phyloP scores from a whole-genome alignment of 2,329 filamentous ascomycete genomes.

The Fusarium pseudocircinatum region DNA sequence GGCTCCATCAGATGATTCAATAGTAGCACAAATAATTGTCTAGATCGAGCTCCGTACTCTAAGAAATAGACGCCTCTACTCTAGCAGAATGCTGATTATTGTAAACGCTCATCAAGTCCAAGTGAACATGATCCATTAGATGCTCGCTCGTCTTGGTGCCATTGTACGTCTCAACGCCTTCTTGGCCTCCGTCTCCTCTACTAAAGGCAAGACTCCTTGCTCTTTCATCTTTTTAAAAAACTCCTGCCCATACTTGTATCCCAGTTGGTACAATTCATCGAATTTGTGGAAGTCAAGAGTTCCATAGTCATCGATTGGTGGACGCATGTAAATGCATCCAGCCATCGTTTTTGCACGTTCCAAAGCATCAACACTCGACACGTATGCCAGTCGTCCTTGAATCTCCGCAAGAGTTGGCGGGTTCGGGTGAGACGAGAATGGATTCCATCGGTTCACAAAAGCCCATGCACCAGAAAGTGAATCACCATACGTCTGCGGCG shows the following conservation, averaged over 20 bases:
- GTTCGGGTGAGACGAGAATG: constrained; percentile 87
- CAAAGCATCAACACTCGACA: constrained; percentile 91
- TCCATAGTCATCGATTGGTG: constrained; percentile 91
- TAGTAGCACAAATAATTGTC: not conserved
- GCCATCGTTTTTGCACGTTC: constrained; percentile 91
- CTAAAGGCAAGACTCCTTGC: constrained; percentile 76
- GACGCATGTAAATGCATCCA: constrained; percentile 95
- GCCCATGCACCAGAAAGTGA: constrained; percentile 96
- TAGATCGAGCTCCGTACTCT: not conserved
- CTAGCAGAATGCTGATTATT: not conserved
- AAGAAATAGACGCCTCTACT: not conserved
- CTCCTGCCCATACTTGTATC: constrained; percentile 85
- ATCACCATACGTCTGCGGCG: constrained; percentile 92
- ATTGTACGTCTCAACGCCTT: constrained; percentile 80
- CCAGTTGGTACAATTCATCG: constrained; percentile 93
- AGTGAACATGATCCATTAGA: constrained; percentile 55
- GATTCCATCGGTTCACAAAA: constrained; percentile 95
- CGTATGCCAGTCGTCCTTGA: constrained; percentile 92
- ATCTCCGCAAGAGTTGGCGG: constrained; percentile 96
- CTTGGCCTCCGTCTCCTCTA: constrained; percentile 80
- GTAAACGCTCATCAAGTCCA: not conserved
- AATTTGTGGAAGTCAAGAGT: constrained; percentile 98
- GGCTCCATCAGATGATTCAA: not conserved
- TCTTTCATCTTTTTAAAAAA: constrained; percentile 81
- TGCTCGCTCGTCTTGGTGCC: constrained; percentile 81